A percentile compares a stretch with the other conserved stretches of the same genome.
Evolutionary conservation across 805 yeast genomes (phyloP).

Genomic region (Wickerhamiella kurtzmanii): DNA sequence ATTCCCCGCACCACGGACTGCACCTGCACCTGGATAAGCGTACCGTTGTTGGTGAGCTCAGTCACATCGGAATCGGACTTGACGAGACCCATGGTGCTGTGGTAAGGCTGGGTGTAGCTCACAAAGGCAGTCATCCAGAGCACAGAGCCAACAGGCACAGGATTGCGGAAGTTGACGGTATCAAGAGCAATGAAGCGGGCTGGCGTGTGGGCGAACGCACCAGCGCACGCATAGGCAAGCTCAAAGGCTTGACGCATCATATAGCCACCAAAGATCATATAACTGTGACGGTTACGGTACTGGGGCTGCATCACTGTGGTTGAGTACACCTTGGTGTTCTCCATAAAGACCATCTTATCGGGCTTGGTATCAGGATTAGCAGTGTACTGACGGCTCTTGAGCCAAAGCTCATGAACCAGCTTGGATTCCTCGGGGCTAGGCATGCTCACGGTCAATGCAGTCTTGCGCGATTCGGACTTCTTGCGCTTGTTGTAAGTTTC

Average conservation of each 20-base stretch:
- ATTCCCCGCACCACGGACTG: slow-evolving; percentile 64
- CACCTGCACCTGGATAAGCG: slow-evolving; percentile 79
- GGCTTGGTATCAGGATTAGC: slow-evolving; percentile 28
- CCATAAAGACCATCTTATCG: slow-evolving; percentile 48
- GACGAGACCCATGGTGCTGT: slow-evolving; percentile 28
- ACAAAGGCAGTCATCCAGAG: slow-evolving; percentile 69
- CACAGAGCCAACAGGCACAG: slow-evolving; percentile 92
- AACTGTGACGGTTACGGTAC: slow-evolving; percentile 85
- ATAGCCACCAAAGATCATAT: slow-evolving; percentile 93
- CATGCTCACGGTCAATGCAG: slow-evolving; percentile 53
- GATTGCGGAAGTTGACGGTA: slow-evolving; percentile 81
- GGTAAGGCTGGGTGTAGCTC: slow-evolving; percentile 64
- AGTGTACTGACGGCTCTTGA: slow-evolving; percentile 23
- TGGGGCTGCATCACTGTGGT: slow-evolving; percentile 93
- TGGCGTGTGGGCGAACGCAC: slow-evolving; percentile 69
- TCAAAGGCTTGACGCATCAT: slow-evolving; percentile 85
- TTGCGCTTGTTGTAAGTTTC: slow-evolving; percentile 81
- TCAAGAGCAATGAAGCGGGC: slow-evolving; percentile 86
- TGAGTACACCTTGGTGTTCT: slow-evolving; percentile 54
- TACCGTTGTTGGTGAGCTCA: slow-evolving; percentile 35
- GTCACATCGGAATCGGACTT: slow-evolving; percentile 11
- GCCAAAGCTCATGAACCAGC: slow-evolving; percentile 68
- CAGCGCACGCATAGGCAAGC: slow-evolving; percentile 84
- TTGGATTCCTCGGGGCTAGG: slow-evolving; percentile 58
- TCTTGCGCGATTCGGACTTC: slow-evolving; percentile 58